phyloP scores from a whole-genome alignment of 2,329 filamentous ascomycete species.

The Colletotrichum liriopes region DNA sequence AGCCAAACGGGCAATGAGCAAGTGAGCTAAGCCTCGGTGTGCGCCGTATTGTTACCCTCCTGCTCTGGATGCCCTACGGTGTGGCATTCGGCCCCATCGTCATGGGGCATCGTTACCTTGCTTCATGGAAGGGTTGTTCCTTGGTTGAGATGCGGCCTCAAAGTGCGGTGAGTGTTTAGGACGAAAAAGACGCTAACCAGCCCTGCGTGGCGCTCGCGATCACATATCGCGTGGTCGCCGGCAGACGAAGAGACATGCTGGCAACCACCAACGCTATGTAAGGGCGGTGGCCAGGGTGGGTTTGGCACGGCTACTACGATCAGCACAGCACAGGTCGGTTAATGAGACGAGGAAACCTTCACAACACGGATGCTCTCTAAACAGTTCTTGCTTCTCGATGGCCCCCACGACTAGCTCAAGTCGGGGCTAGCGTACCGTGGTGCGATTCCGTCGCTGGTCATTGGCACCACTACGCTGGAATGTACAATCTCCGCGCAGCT shows the following conservation, averaged over 20 bases:
- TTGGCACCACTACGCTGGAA: background rate
- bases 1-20: background rate
- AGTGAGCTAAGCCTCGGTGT: slow-evolving; percentile 11
- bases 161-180: slow-evolving; percentile 35
- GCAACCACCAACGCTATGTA: background rate
- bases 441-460: background rate
- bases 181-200: slow-evolving; percentile 24
- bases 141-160: slow-evolving; percentile 24
- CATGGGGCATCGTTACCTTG: slow-evolving; percentile 17
- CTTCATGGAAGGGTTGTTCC: slow-evolving; percentile 9
- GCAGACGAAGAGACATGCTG: background rate
- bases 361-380: background rate
- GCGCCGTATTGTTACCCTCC: slow-evolving; percentile 7
- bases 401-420: slow-evolving; percentile 6
- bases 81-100: slow-evolving; percentile 16
- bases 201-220: slow-evolving; percentile 33
- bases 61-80: slow-evolving; percentile 12
- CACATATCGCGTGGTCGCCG: slow-evolving; percentile 24
- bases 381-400: too few relatives aligned
- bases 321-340: background rate
- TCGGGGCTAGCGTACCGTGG: background rate
- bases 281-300: slow-evolving; percentile 21
- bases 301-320: slow-evolving; percentile 9
- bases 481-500: background rate
- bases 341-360: background rate